Base-by-base conservation (phyloP, 1,139 yeast species). In the Pichia kudriavzevii region DNA sequence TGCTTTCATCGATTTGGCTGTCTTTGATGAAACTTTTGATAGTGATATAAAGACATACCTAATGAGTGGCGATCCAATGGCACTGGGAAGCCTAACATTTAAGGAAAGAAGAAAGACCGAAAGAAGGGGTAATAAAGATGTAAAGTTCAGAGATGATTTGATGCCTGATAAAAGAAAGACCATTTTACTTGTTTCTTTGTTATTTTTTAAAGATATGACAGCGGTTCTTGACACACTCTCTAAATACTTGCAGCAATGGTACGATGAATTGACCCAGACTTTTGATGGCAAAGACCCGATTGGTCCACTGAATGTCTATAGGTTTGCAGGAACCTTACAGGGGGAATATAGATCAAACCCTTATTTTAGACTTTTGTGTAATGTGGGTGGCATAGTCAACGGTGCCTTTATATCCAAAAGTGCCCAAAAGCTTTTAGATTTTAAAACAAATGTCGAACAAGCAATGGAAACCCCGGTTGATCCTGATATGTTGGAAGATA, bases 1-100 rank as follows among this genome's bases (percentile, higher is more conserved):
- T 3, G 20, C 50, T 5, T 32, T 48, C 13, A 66, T 81, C 12
- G 95, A 87, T 49, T 47, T 88, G 8, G 59, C 85, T 82, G 83
- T 57, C 5, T 25, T 38, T 72, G 79, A 19, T 63, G 83, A 47
- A 57, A 77, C 44, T 74, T 54, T 11, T 20, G 55, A 56, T 26
- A 56, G 57, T 35, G 52, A 61, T 10, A 26, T 52, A 15, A 40
- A 42, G 28, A 28, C 36, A 3, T 73, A 55, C 42, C 58, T 70
- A 43, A 57, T 66, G 18, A 60, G 70, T 2, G 84, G 88, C 24
- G 83, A 78, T 33, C 35, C 46, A 10, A 32, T 31, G 18, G 17
- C 39, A 5, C 13, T 30, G 10, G 21, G 29, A 11, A 26, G 27
- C 11, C 17, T 28, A 9, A 26, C 34, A n/a, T 31, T 28, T 5